These are phyloP conservation scores for Thermomyces lanuginosus DNA, from an alignment of 2,329 filamentous ascomycete genomes.

Conservation along the genomic window DNA sequence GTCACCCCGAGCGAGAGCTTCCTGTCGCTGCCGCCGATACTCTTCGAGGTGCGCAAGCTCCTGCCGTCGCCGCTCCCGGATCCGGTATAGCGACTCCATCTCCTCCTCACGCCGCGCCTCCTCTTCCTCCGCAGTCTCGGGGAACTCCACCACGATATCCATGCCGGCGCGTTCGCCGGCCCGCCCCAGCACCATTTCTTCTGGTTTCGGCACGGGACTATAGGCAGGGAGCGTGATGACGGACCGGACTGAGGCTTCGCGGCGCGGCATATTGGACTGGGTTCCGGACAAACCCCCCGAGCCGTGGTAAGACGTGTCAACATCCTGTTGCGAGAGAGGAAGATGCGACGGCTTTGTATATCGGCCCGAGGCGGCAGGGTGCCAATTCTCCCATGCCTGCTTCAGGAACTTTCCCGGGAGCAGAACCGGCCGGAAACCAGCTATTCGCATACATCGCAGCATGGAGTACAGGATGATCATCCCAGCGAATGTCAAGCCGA, in stretches of 20 bases:
- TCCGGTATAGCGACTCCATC: slow-evolving; percentile 86
- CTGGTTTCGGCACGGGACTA: slow-evolving; percentile 51
- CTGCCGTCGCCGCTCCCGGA: slow-evolving; percentile 58
- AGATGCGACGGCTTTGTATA: slow-evolving; percentile 19
- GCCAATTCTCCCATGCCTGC: slow-evolving; percentile 36
- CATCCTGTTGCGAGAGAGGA: too few relatives aligned
- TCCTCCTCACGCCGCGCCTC: slow-evolving; percentile 67
- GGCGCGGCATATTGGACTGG: slow-evolving; percentile 42
- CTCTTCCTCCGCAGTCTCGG: slow-evolving; percentile 62
- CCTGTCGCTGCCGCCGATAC: slow-evolving; percentile 49
- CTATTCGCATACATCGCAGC: slow-evolving; percentile 27
- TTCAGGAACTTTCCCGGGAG: slow-evolving; percentile 37
- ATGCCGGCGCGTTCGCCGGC: slow-evolving; percentile 87
- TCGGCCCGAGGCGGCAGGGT: slow-evolving; percentile 12
- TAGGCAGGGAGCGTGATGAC: slow-evolving; percentile 89
- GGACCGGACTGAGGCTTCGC: slow-evolving; percentile 76
- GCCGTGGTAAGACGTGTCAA: slow-evolving; percentile 14
- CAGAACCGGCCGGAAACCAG: slow-evolving; percentile 34
- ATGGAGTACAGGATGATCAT: slow-evolving; percentile 19
- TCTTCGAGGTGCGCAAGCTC: slow-evolving; percentile 65
- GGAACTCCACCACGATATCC: slow-evolving; percentile 75
- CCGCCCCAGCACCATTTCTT: slow-evolving; percentile 67
- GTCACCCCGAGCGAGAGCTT: slow-evolving; percentile 59
- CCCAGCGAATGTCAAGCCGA: too few relatives aligned
- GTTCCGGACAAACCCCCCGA: slow-evolving; percentile 15